Percentiles rank a stretch among this genome's conserved stretches.
Evolutionary conservation across 768 basidiomycete species (phyloP).

Genomic region (Lactifluus rugatus): DNA sequence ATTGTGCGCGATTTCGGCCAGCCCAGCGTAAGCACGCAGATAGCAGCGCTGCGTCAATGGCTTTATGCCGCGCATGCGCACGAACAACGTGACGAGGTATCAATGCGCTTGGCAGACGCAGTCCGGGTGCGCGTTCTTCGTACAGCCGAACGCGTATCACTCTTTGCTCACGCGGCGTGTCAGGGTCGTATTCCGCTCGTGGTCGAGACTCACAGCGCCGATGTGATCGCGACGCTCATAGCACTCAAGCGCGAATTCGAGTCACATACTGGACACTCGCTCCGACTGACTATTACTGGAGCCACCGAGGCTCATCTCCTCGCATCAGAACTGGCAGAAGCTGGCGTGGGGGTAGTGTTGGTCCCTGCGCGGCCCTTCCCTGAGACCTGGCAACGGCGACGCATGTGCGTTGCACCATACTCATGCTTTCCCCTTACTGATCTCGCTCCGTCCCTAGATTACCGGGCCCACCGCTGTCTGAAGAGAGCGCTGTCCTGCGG

Average conservation of each 20-base stretch:
- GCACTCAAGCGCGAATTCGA: slow-evolving; percentile 59
- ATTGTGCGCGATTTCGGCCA: slow-evolving; percentile 26
- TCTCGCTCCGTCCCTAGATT: slow-evolving; percentile 29
- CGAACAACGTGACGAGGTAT: slow-evolving; percentile 22
- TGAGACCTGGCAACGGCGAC: slow-evolving; percentile 28
- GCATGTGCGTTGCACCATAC: slow-evolving; percentile 21
- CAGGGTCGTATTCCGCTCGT: slow-evolving; percentile 70
- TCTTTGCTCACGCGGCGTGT: not conserved
- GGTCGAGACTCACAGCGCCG: slow-evolving; percentile 64
- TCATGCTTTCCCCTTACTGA: not conserved
- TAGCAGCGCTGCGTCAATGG: slow-evolving; percentile 57
- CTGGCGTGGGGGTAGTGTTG: slow-evolving; percentile 31
- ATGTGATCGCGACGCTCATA: slow-evolving; percentile 72
- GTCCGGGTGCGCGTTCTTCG: slow-evolving; percentile 22
- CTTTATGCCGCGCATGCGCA: slow-evolving; percentile 35
- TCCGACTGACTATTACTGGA: slow-evolving; percentile 53
- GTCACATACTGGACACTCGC: slow-evolving; percentile 29
- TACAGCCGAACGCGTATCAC: not conserved
- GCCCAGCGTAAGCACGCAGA: slow-evolving; percentile 65
- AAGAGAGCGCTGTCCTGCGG: slow-evolving; percentile 40
- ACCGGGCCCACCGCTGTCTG: slow-evolving; percentile 60
- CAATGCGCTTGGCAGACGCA: slow-evolving; percentile 29
- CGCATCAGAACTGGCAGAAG: slow-evolving; percentile 46
- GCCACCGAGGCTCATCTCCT: slow-evolving; percentile 60
- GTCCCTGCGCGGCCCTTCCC: slow-evolving; percentile 30